Evolutionary conservation across 306 rosid genomes (phyloP), one percentile per base, ranked within the genome.

Genomic region (Hippophae rhamnoides): DNA sequence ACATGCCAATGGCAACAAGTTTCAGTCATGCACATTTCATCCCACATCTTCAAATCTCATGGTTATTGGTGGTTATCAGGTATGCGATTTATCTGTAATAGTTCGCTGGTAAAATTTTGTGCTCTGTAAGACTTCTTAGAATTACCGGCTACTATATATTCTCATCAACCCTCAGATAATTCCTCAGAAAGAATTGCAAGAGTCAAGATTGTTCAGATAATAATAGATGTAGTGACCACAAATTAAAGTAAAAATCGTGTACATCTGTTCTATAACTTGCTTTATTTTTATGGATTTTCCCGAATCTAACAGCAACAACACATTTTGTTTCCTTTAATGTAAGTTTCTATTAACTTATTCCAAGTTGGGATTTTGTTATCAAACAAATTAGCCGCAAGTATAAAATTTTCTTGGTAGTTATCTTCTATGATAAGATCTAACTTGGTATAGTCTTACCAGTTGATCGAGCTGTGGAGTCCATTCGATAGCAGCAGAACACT

Each of bases 11-110:
- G 89, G 84, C 48, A 80, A 82, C 69, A 76, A 48, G 65, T 85
- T 82, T 60, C 86, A 73, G 11, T 82, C 86, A 2, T 77, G 94
- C 82, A 55, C 73, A 60, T 82, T 82, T 76, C 86, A 85, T 73
- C 86, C 86, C 1, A 63, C 46, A 66, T 63, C 78, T 66, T 23
- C 8, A 8, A 61, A 66, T 49, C 79, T 80, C 62, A 62, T 83
- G 69, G 56, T 78, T 43, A 62, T 85, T 56, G 94, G 89, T 38
- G 73, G 94, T 73, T 69, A 77, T 56, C 66, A 75, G 94, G 94
- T 82, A 80, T 54, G 56, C 60, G 44, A 43, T 65, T 52, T 14
- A 47, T 47, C 50, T 47, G 13, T 8, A 47, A 31, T 31, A 31
- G 38, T 4, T 2, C 5, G 38, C 38, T 31, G 38, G 5, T 31